Evolutionary conservation across 495 filamentous ascomycete genomes (phyloP), one percentile per base, ranked within the genome.

Genomic region (Darksidea phi): DNA sequence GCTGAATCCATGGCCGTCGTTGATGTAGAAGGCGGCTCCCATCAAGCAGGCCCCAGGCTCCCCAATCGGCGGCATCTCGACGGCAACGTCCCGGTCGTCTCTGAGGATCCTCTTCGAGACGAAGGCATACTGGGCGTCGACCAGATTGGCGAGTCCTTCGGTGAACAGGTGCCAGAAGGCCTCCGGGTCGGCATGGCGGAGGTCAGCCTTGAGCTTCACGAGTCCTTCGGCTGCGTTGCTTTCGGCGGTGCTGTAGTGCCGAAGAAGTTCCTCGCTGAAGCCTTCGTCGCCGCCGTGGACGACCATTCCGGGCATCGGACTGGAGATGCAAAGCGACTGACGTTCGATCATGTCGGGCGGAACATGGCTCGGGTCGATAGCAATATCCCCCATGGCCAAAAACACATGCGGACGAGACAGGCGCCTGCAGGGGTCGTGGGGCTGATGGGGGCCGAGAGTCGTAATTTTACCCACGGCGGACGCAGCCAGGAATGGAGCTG

Each of bases 81-180:
- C 74, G 13, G 80, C 71, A 47, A 76, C 59, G 71, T 76, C 69
- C 64, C 83, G 73, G 38, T 88, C 86, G 55, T 84, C 83, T 26
- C 78, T 76, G 37, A 84, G 76, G 38, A 88, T 82, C 47, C 84
- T 74, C 59, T 88, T 87, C 20, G 84, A 81, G 48, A 90, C 82
- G 61, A 92, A 90, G 2, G 80, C 81, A 74, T 84, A 88, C 68
- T 92, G 88, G 13, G 88, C 79, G 47, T 81, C 81, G 48, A 78
- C 77, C 48, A 90, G 82, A 12, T 74, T 76, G 32, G 86, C 81
- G 66, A 90, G 76, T 25, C 82, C 84, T 69, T 88, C 82, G 77
- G 88, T 83, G 37, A 90, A 68, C 38, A 81, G 71, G 58, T 75
- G 76, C 87, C 86, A 91, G 70, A 91, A 89, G 38, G 82, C 78